Percentiles rank a stretch among this genome's conserved stretches.
Evolutionary conservation across 2,329 filamentous ascomycete species (phyloP).

Genomic region (Talaromyces islandicus): DNA sequence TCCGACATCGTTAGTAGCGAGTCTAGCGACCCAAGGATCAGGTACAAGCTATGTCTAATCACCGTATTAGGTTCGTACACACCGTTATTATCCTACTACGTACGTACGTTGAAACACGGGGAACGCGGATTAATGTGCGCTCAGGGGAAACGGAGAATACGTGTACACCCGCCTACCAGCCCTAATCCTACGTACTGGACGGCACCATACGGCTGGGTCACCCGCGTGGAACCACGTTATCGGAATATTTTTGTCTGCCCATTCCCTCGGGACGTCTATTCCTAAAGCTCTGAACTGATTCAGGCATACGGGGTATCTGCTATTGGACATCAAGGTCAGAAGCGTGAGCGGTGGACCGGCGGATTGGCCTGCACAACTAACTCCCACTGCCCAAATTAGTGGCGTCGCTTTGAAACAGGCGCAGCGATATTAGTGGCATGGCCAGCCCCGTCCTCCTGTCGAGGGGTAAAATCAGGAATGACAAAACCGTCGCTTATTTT

Average conservation of each 20-base stretch:
- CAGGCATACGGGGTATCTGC: neutral
- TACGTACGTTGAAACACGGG: neutral
- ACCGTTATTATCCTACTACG: neutral
- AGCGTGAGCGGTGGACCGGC: neutral
- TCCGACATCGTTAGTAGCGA: neutral
- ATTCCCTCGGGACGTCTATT: neutral
- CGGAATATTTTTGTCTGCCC: neutral
- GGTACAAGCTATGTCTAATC: neutral
- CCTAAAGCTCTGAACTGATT: neutral
- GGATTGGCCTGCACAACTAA: neutral
- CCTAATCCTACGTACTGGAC: neutral
- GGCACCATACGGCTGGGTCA: neutral
- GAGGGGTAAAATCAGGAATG: neutral
- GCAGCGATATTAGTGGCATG: neutral
- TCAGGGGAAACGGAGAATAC: neutral
- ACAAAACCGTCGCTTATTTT: neutral
- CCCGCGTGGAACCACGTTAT: neutral
- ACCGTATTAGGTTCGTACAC: neutral
- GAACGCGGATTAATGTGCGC: neutral
- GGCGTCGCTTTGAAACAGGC: neutral
- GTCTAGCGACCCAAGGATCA: neutral
- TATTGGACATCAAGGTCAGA: neutral
- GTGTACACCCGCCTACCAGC: neutral
- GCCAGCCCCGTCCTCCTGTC: neutral
- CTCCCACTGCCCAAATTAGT: neutral